phyloP scores from a whole-genome alignment of 768 basidiomycete species.

The Tricholoma saponaceum region DNA sequence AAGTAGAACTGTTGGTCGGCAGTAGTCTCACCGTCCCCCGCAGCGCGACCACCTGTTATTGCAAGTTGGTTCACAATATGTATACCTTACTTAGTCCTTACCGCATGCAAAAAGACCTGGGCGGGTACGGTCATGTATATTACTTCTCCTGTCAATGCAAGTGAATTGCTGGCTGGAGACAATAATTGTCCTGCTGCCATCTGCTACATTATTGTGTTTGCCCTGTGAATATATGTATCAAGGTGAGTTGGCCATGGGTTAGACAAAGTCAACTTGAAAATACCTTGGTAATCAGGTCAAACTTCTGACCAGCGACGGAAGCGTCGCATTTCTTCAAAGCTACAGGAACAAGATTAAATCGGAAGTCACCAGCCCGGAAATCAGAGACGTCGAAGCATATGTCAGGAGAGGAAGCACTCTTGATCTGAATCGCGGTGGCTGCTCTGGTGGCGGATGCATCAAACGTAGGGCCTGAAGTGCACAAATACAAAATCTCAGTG shows the following conservation, averaged over 20 bases:
- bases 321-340: conserved; percentile 22
- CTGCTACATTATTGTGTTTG: conserved; percentile 16
- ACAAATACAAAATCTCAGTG: neutral
- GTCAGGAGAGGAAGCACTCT: conserved; percentile 21
- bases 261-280: neutral
- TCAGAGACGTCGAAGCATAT: conserved; percentile 25
- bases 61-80: too few species aligned
- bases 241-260: neutral
- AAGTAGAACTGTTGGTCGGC: conserved; percentile 25
- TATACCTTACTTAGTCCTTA: too few species aligned
- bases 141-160: conserved; percentile 21
- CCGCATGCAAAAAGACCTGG: conserved; percentile 26
- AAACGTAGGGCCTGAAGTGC: conserved; percentile 19
- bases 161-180: conserved; percentile 27
- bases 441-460: conserved; percentile 26
- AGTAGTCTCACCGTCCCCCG: conserved; percentile 24
- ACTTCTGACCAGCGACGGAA: conserved; percentile 24
- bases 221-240: conserved; percentile 4
- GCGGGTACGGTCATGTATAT: conserved; percentile 21
- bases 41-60: conserved; percentile 25
- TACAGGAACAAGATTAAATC: conserved; percentile 29
- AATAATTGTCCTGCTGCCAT: conserved; percentile 21
- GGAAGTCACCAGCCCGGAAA: conserved; percentile 26
- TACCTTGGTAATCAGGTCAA: conserved; percentile 27
- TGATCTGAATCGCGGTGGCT: conserved; percentile 22